Conservation (phyloP, 306 rosid genomes). For the cucumber (Cucumis sativus) region Cucumber_9930_V3 NC_026657.2:27853501-27854000, state of each 20-base stretch:
- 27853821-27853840: background rate
- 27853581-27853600: conserved; percentile 71
- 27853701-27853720: background rate
- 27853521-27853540: background rate
- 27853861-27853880: background rate
- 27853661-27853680: conserved; percentile 56
- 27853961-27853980: background rate
- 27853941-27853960: background rate
- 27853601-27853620: conserved; percentile 95
- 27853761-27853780: background rate
- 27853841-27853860: background rate
- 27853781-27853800: background rate
- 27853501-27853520: background rate
- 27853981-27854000: background rate
- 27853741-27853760: background rate
- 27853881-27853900: background rate
- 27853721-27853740: background rate
- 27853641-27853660: conserved; percentile 99
- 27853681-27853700: background rate
- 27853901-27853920: background rate
- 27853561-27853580: background rate
- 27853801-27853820: background rate
- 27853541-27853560: background rate
- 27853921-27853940: background rate
- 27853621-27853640: conserved; percentile 98